Evolutionary conservation across 1,284 basidiomycete genomes (phyloP), one percentile per base, ranked within the genome.

Genomic region (Thelephora terrestris): DNA sequence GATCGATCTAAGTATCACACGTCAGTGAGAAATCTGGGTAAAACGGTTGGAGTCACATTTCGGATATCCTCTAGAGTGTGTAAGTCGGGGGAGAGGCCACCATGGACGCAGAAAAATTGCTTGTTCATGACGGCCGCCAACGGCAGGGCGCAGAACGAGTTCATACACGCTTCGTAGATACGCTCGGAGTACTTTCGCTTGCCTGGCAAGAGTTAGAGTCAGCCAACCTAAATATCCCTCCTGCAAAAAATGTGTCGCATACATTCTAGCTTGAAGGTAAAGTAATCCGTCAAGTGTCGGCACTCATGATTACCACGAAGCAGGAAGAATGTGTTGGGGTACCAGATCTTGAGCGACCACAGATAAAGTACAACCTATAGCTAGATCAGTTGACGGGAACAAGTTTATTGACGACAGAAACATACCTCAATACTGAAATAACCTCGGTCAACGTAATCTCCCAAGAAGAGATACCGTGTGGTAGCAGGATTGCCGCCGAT

Each of bases 271-370:
- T 93, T 94, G 75, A 96, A 97, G 21, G 93, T 96, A 64, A 97
- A 96, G 68, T 95, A 96, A 67, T 95, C 92, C 9, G 93, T 97
- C 51, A 97, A 73, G 68, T 97, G 93, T 43, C 86, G 81, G 62
- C 95, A 99, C 74, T 99, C 95, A 69, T 99, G 95, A 67, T 99
- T 99, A 20, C 95, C 95, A 45, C 95, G 85, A 20, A 99, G 76
- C 48, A 99, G 78, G 63, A 88, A 85, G 46, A 98, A 77, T 53
- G 88, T 90, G 56, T 84, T 81, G 17, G 95, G 96, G 62, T 90
- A 91, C 78, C 90, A 91, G 53, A 99, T 84, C 74, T 99, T 99
- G 64, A 95, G 75, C 23, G 86, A 73, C 73, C 91, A 97, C 17
- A 97, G 75, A 66, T 94, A 94, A 38, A 94, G 71, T 9, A 94